A percentile compares a stretch with the other conserved stretches of the same genome.
Conservation (phyloP, 2,329 filamentous ascomycete species). For the Hymenoscyphus linearis region DNA sequence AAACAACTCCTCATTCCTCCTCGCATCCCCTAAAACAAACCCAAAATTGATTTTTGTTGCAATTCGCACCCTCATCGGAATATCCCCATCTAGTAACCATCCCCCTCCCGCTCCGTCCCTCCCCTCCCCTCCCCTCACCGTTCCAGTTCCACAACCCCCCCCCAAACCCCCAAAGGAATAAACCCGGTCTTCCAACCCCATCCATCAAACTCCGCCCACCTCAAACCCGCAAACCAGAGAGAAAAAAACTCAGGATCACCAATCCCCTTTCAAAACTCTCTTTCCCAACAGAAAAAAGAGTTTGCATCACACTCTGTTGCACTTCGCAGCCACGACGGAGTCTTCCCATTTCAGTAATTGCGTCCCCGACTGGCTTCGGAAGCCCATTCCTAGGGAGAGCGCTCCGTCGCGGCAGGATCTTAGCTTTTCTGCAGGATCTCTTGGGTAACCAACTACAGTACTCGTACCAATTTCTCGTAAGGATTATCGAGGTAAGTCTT, state of each 20-base stretch:
- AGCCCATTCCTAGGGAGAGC: too few relatives aligned
- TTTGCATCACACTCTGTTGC: background rate
- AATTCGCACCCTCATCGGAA: slow-evolving; percentile 5
- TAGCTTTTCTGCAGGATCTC: too few relatives aligned
- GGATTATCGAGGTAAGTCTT: too few relatives aligned
- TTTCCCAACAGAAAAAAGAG: background rate
- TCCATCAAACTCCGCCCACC: background rate
- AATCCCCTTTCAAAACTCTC: background rate
- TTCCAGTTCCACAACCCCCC: background rate
- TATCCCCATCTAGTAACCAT: slow-evolving; percentile 1
- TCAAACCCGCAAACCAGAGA: background rate
- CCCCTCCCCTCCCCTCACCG: too few relatives aligned
- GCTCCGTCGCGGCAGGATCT: too few relatives aligned
- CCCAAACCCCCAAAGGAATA: too few relatives aligned
- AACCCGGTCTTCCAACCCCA: background rate
- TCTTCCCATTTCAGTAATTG: background rate
- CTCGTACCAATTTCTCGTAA: too few relatives aligned
- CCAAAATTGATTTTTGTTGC: slow-evolving; percentile 4
- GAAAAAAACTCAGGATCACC: background rate
- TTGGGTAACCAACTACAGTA: too few relatives aligned
- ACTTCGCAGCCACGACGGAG: background rate
- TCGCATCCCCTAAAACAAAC: background rate
- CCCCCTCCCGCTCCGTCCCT: background rate
- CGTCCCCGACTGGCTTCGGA: too few relatives aligned
- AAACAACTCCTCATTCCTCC: background rate